Conservation (phyloP, 129 eudicot species). For the Pseudognaphalium luteoalbum region DNA sequence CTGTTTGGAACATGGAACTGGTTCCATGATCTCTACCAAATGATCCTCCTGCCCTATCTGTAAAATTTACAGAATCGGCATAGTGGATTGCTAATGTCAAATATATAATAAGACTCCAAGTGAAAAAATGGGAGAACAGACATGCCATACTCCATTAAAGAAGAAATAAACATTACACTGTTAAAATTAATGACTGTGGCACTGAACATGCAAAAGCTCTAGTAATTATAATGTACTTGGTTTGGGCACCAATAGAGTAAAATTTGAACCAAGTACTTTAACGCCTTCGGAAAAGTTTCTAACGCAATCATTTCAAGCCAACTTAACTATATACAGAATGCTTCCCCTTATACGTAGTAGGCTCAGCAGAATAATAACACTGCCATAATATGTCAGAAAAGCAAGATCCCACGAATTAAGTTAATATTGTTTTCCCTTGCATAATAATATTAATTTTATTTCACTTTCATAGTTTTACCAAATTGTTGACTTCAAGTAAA, state of each 20-base stretch:
- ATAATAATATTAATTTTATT: neutral
- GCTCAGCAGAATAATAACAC: neutral
- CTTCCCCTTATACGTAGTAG: neutral
- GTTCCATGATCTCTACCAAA: slow-evolving; percentile 37
- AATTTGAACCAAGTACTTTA: neutral
- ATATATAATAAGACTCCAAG: slow-evolving; percentile 20
- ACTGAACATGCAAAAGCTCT: slow-evolving; percentile 5
- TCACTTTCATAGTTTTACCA: neutral
- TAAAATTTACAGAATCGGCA: slow-evolving; percentile 8
- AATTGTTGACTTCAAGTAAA: neutral
- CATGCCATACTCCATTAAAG: slow-evolving; percentile 18
- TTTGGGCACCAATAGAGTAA: neutral
- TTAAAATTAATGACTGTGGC: neutral
- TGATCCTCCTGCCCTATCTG: slow-evolving; percentile 42
- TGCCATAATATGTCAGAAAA: neutral
- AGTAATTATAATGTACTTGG: neutral
- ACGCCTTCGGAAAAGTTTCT: neutral
- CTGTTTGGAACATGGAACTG: slow-evolving; percentile 62
- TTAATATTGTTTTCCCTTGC: neutral
- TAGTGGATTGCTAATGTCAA: slow-evolving; percentile 4
- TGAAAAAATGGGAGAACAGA: neutral
- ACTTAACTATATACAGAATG: neutral
- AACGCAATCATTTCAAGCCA: neutral
- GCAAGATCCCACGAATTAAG: neutral
- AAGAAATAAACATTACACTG: neutral